phyloP scores from a whole-genome alignment of 768 basidiomycete genomes.

The Russula abietina region DNA sequence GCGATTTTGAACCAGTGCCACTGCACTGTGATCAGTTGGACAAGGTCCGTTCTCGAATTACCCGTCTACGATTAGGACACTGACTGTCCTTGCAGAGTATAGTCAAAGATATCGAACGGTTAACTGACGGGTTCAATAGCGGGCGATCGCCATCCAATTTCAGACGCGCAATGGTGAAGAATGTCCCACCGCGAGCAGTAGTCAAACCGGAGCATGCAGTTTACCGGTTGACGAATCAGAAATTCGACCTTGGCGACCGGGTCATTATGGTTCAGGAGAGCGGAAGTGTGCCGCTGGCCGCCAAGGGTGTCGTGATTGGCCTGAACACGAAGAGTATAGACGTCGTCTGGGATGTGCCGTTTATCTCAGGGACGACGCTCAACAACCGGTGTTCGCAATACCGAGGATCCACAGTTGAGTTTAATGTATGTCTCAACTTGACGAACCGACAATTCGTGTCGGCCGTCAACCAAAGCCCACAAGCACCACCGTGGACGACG shows the following conservation, averaged over 20 bases:
- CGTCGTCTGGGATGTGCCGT: constrained; percentile 92
- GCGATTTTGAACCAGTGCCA: constrained; percentile 88
- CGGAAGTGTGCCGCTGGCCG: constrained; percentile 82
- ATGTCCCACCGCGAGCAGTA: constrained; percentile 87
- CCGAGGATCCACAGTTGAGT: constrained; percentile 83
- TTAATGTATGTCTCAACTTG: constrained; percentile 85
- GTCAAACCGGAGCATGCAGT: constrained; percentile 88
- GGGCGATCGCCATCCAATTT: constrained; percentile 57
- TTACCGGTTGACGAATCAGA: constrained; percentile 85
- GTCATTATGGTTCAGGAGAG: constrained; percentile 96
- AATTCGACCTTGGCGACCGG: constrained; percentile 83
- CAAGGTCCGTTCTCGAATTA: constrained; percentile 47
- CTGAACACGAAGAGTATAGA: constrained; percentile 85
- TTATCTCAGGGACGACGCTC: constrained; percentile 87
- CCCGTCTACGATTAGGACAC: neutral
- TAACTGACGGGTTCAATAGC: constrained; percentile 62
- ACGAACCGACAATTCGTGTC: constrained; percentile 80
- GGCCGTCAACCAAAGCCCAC: constrained; percentile 57
- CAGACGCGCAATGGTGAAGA: constrained; percentile 90
- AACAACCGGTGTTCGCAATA: constrained; percentile 90
- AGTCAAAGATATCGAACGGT: constrained; percentile 68
- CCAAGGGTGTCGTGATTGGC: constrained; percentile 92
- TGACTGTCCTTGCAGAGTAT: constrained; percentile 49
- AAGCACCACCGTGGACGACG: constrained; percentile 29
- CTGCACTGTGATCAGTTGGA: constrained; percentile 87